Evolutionary conservation across 768 basidiomycete genomes (phyloP).

Genomic region (Paxillus involutus): DNA sequence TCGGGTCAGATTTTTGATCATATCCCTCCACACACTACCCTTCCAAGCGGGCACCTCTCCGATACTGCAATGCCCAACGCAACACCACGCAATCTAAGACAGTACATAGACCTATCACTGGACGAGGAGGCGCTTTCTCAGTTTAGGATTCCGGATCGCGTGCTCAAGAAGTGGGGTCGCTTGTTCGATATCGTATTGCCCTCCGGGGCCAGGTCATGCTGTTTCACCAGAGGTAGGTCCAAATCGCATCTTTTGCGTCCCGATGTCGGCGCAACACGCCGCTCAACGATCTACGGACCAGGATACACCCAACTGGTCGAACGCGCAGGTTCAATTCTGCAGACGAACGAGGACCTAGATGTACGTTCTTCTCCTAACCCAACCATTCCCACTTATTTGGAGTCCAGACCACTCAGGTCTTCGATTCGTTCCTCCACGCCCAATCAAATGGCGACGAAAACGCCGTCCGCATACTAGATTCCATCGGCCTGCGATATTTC

Average conservation of each 20-base stretch:
- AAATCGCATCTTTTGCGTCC: background rate
- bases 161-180: conserved; percentile 72
- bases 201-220: conserved; percentile 62
- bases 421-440: conserved; percentile 52
- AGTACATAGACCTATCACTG: conserved; percentile 10
- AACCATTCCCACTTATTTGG: background rate
- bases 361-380: conserved; percentile 35
- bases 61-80: background rate
- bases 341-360: conserved; percentile 65
- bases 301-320: conserved; percentile 79
- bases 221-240: conserved; percentile 71
- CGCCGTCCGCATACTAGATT: conserved; percentile 54
- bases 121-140: conserved; percentile 18
- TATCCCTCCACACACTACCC: conserved; percentile 51
- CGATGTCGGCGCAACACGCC: background rate
- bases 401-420: conserved; percentile 59
- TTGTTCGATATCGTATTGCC: conserved; percentile 79
- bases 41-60: background rate
- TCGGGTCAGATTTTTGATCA: conserved; percentile 42
- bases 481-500: conserved; percentile 73
- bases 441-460: conserved; percentile 39
- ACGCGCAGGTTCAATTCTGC: conserved; percentile 75
- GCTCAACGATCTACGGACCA: conserved; percentile 23
- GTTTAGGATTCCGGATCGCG: conserved; percentile 54
- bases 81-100: conserved; percentile 5